Evolutionary conservation across 306 rosid genomes (phyloP).

Genomic region (Rubus idaeus): DNA sequence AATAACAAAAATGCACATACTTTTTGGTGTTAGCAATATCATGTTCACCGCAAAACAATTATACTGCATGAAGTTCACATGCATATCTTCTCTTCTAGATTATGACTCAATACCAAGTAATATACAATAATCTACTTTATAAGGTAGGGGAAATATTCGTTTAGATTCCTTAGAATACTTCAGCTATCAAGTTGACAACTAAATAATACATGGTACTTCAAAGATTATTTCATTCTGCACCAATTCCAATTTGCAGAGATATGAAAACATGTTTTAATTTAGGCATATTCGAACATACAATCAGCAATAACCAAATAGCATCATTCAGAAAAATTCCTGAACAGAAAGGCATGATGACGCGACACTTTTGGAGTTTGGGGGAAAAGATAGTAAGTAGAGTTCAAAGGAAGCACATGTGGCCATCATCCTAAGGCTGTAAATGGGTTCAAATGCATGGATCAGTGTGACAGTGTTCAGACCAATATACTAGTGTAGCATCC

Average conservation of each 20-base stretch:
- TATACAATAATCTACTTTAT: background rate
- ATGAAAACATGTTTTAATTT: background rate
- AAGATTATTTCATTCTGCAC: background rate
- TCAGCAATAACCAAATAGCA: constrained; percentile 1
- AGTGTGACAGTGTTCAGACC: background rate
- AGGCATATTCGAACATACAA: background rate
- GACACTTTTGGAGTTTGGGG: background rate
- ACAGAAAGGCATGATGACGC: background rate
- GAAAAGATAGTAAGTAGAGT: background rate
- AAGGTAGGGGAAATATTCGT: background rate
- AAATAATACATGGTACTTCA: background rate
- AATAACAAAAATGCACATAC: background rate
- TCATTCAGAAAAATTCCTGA: background rate
- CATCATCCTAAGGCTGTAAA: background rate
- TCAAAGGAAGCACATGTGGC: background rate
- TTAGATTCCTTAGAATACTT: background rate
- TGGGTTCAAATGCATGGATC: background rate
- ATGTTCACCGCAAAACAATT: background rate
- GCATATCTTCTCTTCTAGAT: background rate
- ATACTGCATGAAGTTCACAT: background rate
- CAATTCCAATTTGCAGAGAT: background rate
- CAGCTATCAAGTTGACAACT: background rate
- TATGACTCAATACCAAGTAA: background rate
- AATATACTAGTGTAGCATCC: background rate
- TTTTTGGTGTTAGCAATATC: background rate